phyloP scores from a whole-genome alignment of 805 yeast genomes.

The Candida ascalaphidarum region DNA sequence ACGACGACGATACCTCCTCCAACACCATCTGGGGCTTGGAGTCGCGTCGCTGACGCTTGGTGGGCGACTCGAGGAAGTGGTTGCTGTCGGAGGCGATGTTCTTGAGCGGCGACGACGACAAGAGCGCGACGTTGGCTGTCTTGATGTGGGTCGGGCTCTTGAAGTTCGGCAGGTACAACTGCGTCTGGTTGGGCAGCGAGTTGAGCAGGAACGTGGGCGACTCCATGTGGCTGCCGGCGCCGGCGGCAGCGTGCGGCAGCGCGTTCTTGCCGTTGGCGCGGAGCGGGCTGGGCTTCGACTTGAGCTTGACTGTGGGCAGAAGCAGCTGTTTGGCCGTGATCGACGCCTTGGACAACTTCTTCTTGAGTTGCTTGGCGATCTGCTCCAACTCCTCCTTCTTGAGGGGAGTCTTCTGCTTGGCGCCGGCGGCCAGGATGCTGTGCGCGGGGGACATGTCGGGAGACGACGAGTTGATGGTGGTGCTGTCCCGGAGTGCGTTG shows the following conservation, averaged over 20 bases:
- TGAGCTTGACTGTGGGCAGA: constrained; percentile 6
- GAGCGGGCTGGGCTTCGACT: constrained; percentile 20
- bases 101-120: constrained; percentile 27
- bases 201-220: constrained; percentile 9
- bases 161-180: constrained; percentile 29
- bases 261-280: constrained; percentile 19
- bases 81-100: constrained; percentile 7
- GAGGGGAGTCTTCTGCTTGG: constrained; percentile 25
- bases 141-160: constrained; percentile 33
- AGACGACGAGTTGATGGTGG: constrained; percentile 9
- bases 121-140: constrained; percentile 24
- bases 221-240: no score
- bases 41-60: constrained; percentile 14
- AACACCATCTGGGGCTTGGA: constrained; percentile 11
- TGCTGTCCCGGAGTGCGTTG: constrained; percentile 15
- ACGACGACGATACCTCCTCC: constrained; percentile 4
- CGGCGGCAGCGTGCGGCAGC: constrained; percentile 13
- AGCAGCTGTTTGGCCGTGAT: constrained; percentile 32
- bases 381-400: constrained; percentile 36
- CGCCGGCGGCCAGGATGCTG: no score
- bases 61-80: constrained; percentile 23
- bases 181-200: constrained; percentile 18
- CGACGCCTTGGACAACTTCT: constrained; percentile 34
- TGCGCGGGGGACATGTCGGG: constrained; percentile 5
- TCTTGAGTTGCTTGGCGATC: constrained; percentile 34